These are phyloP conservation scores for Diversispora epigaea DNA, from an alignment of 192 early-diverging fungal species.

Conservation along the genomic window DNA sequence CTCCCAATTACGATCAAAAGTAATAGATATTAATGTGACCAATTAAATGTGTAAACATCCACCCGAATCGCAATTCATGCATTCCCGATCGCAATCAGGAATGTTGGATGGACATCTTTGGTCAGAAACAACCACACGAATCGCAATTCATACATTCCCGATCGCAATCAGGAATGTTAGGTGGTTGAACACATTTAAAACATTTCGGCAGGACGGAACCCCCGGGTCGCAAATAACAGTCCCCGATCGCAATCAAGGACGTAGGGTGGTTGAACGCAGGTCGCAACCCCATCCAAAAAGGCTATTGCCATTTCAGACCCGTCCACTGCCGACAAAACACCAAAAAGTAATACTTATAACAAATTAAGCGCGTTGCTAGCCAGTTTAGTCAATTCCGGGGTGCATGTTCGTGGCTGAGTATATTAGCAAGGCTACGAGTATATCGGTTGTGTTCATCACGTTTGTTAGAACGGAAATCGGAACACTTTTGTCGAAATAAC, in stretches of 20 bases:
- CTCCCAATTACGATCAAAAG: constrained; percentile 15
- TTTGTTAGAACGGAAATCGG: background rate
- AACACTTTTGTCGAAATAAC: background rate
- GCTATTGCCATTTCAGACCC: background rate
- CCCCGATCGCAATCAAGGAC: too few relatives aligned
- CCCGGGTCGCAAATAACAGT: too few relatives aligned
- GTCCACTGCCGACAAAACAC: constrained; percentile 7
- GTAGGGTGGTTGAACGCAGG: constrained; percentile 23
- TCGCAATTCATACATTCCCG: constrained; percentile 3
- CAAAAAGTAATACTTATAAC: constrained; percentile 9
- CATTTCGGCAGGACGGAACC: too few relatives aligned
- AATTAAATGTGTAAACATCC: constrained; percentile 20
- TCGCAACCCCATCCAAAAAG: constrained; percentile 15
- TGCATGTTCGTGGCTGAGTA: constrained; percentile 12
- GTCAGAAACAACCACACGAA: constrained; percentile 25
- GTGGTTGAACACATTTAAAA: too few relatives aligned
- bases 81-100: too few relatives aligned
- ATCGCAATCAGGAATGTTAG: background rate
- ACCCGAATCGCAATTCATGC: too few relatives aligned
- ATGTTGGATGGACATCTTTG: too few relatives aligned
- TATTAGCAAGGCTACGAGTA: constrained; percentile 16
- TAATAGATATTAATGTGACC: constrained; percentile 4
- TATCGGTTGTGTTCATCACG: constrained; percentile 7
- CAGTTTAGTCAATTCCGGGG: background rate
- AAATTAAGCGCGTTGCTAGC: constrained; percentile 11